These are phyloP conservation scores for Sporothrix brasiliensis DNA, from an alignment of 2,329 filamentous ascomycete species.

Conservation along the genomic window DNA sequence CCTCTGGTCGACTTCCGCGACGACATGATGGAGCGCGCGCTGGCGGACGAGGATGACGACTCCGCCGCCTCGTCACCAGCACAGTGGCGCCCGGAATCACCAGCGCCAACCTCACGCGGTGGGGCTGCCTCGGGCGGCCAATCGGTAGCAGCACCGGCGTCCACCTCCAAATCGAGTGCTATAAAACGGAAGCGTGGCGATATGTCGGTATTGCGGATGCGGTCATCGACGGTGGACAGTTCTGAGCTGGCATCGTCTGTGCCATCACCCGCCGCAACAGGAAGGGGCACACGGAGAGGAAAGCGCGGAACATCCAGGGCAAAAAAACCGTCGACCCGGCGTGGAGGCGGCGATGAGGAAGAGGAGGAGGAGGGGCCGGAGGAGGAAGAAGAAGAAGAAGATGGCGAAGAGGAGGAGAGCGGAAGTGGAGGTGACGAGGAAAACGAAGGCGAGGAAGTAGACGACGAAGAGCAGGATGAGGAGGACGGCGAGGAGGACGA, in stretches of 20 bases:
- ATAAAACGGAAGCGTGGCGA: conserved; percentile 37
- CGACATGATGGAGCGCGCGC: conserved; percentile 35
- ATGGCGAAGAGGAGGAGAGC: conserved; percentile 17
- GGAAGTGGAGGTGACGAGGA: conserved; percentile 23
- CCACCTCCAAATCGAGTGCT: background rate
- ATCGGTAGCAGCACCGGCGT: conserved; percentile 13
- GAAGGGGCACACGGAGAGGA: conserved; percentile 30
- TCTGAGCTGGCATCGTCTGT: conserved; percentile 32
- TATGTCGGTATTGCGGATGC: conserved; percentile 28
- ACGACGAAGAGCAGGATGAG: conserved; percentile 1
- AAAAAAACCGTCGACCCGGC: conserved; percentile 22
- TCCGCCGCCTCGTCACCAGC: conserved; percentile 35
- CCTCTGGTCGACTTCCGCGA: conserved; percentile 36
- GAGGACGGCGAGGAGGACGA: conserved; percentile 21
- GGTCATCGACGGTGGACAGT: conserved; percentile 37
- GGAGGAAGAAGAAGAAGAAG: conserved; percentile 24
- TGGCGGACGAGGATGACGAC: conserved; percentile 29
- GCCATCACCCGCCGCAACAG: conserved; percentile 31
- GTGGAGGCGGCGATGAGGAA: conserved; percentile 13
- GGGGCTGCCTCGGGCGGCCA: background rate
- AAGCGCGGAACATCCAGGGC: conserved; percentile 24
- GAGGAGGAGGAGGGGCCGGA: conserved; percentile 27
- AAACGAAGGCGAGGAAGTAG: conserved; percentile 12
- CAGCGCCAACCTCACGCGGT: conserved; percentile 24
- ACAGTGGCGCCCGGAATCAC: conserved; percentile 36